Evolutionary conservation across 192 early-diverging fungal genomes (phyloP).

Genomic region (Phlyctochytrium planicorne): DNA sequence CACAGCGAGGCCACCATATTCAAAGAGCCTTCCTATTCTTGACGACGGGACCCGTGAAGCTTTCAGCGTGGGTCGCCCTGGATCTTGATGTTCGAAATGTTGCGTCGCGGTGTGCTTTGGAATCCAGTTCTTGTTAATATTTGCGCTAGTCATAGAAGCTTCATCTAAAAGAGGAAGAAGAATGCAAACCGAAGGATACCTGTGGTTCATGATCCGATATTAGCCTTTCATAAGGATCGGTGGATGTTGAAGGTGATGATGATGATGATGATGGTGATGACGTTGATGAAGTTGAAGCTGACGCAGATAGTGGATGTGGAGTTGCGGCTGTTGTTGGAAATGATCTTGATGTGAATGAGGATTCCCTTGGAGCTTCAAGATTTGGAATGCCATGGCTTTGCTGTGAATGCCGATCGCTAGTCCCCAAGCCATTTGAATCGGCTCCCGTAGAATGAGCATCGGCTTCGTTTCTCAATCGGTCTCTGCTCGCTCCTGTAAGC

Average conservation of each 20-base stretch:
- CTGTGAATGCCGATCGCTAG: too few relatives aligned
- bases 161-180: not conserved
- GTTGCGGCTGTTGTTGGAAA: too few relatives aligned
- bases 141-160: not conserved
- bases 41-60: constrained; percentile 71
- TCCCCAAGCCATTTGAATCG: too few relatives aligned
- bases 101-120: not conserved
- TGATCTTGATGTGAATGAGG: too few relatives aligned
- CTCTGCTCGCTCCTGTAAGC: too few relatives aligned
- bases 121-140: not conserved
- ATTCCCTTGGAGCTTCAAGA: too few relatives aligned
- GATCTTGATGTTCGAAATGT: not conserved
- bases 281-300: too few relatives aligned
- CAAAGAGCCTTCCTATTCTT: constrained; percentile 72
- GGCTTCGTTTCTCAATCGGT: too few relatives aligned
- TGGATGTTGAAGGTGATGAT: not conserved
- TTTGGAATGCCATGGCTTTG: too few relatives aligned
- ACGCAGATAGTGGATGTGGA: too few relatives aligned
- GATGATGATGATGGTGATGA: not conserved
- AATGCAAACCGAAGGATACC: not conserved
- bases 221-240: not conserved
- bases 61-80: not conserved
- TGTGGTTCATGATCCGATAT: too few relatives aligned
- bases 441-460: too few relatives aligned
- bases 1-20: constrained; percentile 77